Base-by-base conservation (phyloP, 2,329 filamentous ascomycete genomes). In the Exophiala oligosperma region DNA sequence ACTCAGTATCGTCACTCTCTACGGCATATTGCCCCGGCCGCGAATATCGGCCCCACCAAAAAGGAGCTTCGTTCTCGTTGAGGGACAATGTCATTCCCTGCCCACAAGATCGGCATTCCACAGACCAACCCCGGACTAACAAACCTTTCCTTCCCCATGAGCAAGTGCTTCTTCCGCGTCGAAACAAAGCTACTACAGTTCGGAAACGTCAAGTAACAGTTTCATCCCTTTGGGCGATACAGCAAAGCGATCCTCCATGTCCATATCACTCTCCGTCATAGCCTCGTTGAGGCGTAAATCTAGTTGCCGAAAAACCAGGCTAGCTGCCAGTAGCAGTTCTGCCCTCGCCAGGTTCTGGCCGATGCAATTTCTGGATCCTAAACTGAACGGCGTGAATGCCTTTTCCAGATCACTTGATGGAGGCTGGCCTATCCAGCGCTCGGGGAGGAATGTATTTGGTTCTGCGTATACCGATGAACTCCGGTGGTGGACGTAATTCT, bases 351-450 rank as follows among this genome's bases (percentile, higher is more conserved):
- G 44, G 32, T 44, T 49, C 60, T 50, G 56, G 26, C 53, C 47
- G n/a, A 72, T 65, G 53, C 75, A 77, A n/a, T 65, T 66, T 17
- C 73, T 63, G 1, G 71, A 68, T 0, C 75, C 75, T 0, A 71
- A 54, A 6, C 66, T 69, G 52, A 77, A 76, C 1, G 75, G 69
- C 4, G 67, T 68, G 28, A 68, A 46, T 3, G 65, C 68, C 11
- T 21, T n/a, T 4, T 56, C 32, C 35, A 56, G 29, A 54, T 76
- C 63, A 21, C 17, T 37, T 14, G 43, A 29, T 9, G 24, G 40
- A 23, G 14, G 9, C 11, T 40, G 66, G 62, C 46, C 61, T 2
- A 68, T 28, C 66, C 66, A 68, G 2, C 66, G 62, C 37, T 67
- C 62, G 1, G 65, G 66, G 7, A 57, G 46, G 49, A 66, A 68